phyloP scores from a whole-genome alignment of 2,329 filamentous ascomycete genomes.

The Cladosporium colombiae region DNA sequence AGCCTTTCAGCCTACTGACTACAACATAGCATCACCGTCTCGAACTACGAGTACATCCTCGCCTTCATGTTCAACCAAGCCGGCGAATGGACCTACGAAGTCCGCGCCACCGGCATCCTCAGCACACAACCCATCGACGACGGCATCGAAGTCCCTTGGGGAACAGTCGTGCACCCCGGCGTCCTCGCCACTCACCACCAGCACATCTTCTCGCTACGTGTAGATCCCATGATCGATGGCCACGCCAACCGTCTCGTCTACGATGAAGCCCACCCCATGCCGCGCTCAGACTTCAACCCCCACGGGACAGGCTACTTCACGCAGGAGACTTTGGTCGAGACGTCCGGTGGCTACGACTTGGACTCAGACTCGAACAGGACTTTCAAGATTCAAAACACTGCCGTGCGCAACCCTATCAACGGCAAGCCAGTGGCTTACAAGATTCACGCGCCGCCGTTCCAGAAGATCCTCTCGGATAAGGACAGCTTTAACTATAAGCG shows the following conservation, averaged over 20 bases:
- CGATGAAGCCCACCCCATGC: conserved; percentile 60
- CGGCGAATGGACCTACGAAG: conserved; percentile 66
- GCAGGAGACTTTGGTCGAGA: conserved; percentile 49
- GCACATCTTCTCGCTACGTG: conserved; percentile 66
- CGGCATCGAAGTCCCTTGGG: conserved; percentile 63
- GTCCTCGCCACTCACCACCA: conserved; percentile 72
- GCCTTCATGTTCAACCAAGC: conserved; percentile 73
- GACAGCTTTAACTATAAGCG: conserved; percentile 59
- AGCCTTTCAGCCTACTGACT: neutral
- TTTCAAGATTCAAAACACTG: conserved; percentile 53
- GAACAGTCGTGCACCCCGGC: conserved; percentile 68
- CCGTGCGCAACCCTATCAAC: conserved; percentile 49
- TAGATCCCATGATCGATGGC: conserved; percentile 52
- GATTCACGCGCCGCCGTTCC: conserved; percentile 51
- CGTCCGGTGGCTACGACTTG: conserved; percentile 54
- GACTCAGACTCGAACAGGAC: conserved; percentile 47
- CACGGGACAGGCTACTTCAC: conserved; percentile 54
- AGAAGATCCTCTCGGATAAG: conserved; percentile 54
- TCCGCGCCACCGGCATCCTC: conserved; percentile 68
- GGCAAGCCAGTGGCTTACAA: conserved; percentile 53
- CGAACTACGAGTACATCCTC: conserved; percentile 74
- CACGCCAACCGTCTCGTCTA: conserved; percentile 51
- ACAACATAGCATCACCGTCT: conserved; percentile 47
- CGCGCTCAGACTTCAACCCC: conserved; percentile 57
- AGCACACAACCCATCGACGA: conserved; percentile 68